Conservation (phyloP, 2,329 filamentous ascomycete species). For the Trichothecium roseum region DNA sequence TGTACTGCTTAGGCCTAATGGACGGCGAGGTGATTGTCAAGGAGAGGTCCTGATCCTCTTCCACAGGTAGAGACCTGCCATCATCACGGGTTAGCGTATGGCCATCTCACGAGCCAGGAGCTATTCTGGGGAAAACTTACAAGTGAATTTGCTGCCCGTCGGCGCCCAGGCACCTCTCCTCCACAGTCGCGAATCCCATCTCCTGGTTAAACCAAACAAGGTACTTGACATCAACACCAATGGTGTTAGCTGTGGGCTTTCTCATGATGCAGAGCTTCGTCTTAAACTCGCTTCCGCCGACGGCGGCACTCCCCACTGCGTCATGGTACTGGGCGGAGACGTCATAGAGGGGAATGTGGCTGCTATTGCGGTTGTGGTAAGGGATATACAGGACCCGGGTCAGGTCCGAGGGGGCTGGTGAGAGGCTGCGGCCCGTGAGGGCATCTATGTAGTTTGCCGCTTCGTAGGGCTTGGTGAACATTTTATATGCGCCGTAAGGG, state of each 20-base stretch:
- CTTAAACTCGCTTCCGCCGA: slow-evolving; percentile 3
- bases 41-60: not conserved
- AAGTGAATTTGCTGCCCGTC: not conserved
- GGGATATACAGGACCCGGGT: slow-evolving; percentile 1
- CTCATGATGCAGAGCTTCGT: slow-evolving; percentile 2
- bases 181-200: not conserved
- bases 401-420: too few relatives aligned
- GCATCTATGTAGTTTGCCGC: too few relatives aligned
- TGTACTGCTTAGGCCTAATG: not conserved
- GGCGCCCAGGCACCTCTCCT: slow-evolving; percentile 1
- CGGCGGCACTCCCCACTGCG: not conserved
- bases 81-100: not conserved
- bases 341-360: slow-evolving; percentile 3
- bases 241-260: not conserved
- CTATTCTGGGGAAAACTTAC: not conserved
- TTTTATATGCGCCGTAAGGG: too few relatives aligned
- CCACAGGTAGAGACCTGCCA: not conserved
- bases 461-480: too few relatives aligned
- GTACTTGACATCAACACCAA: slow-evolving; percentile 1
- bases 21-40: too few relatives aligned
- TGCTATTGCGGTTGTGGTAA: not conserved
- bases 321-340: not conserved
- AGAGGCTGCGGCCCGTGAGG: too few relatives aligned
- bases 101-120: not conserved
- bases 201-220: not conserved